Conservation (phyloP, 1,284 basidiomycete species). For the Phellinidium pouzarii region DNA sequence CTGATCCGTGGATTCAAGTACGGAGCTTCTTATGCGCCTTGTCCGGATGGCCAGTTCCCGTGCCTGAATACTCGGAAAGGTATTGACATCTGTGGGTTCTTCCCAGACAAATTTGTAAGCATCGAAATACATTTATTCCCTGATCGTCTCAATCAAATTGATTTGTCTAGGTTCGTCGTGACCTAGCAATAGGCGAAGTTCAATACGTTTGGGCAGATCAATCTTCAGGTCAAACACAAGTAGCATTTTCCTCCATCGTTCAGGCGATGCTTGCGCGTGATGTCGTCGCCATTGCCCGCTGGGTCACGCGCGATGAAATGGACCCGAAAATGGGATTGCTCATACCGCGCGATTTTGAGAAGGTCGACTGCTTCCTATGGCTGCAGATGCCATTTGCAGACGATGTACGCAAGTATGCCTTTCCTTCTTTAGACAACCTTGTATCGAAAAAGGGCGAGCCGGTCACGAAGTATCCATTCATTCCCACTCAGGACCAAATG, state of each 20-base stretch:
- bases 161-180: conserved; percentile 61
- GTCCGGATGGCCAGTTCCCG: conserved; percentile 74
- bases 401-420: conserved; percentile 83
- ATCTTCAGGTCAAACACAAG: conserved; percentile 62
- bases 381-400: conserved; percentile 91
- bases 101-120: conserved; percentile 57
- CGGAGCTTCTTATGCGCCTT: conserved; percentile 82
- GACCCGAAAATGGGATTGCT: conserved; percentile 86
- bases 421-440: conserved; percentile 75
- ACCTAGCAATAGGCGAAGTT: conserved; percentile 81
- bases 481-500: conserved; percentile 78
- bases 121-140: conserved; percentile 1
- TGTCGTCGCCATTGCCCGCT: conserved; percentile 73
- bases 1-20: conserved; percentile 87
- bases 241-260: conserved; percentile 80
- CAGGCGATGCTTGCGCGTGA: conserved; percentile 69
- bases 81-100: conserved; percentile 85
- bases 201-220: conserved; percentile 83
- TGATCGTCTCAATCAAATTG: conserved; percentile 1
- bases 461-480: conserved; percentile 69
- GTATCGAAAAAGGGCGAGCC: conserved; percentile 71
- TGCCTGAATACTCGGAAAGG: conserved; percentile 69
- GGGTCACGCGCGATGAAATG: conserved; percentile 64
- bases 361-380: conserved; percentile 79
- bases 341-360: conserved; percentile 52